Conservation (phyloP, 73 alveolate genomes). For the Paraurostyla sp. region DNA sequence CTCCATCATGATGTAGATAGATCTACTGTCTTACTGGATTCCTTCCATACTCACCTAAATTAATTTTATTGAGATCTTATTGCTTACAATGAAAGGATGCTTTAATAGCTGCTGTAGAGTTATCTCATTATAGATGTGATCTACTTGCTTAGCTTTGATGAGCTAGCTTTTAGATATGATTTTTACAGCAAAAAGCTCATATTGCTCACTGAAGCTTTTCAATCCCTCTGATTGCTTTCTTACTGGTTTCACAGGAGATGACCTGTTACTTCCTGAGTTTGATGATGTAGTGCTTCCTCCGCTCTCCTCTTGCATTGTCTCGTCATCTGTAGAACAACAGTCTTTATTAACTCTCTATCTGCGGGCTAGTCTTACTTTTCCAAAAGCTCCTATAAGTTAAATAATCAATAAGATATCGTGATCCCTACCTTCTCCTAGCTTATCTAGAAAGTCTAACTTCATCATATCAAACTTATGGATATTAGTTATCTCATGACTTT, state of each 20-base stretch:
- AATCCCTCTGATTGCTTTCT: neutral
- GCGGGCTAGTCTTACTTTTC: slow-evolving; percentile 22
- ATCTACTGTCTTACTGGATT: slow-evolving; percentile 40
- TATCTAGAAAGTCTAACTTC: neutral
- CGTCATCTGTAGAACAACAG: slow-evolving; percentile 11
- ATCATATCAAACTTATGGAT: neutral
- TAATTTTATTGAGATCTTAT: neutral
- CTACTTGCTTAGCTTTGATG: slow-evolving; percentile 47
- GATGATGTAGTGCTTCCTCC: neutral
- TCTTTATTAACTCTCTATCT: neutral
- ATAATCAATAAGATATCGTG: neutral
- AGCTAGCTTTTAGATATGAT: slow-evolving; percentile 65
- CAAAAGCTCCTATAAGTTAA: slow-evolving; percentile 42
- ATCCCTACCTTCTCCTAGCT: slow-evolving; percentile 50
- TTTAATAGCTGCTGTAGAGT: slow-evolving; percentile 1
- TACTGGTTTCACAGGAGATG: neutral
- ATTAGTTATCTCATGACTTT: neutral
- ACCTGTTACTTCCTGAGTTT: neutral
- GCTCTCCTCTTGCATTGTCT: neutral
- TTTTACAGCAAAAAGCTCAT: slow-evolving; percentile 59
- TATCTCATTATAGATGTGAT: slow-evolving; percentile 51
- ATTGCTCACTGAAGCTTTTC: neutral
- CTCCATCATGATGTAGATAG: slow-evolving; percentile 61
- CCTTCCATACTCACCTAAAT: slow-evolving; percentile 55
- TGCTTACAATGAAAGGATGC: slow-evolving; percentile 53